Base-by-base conservation (phyloP, 1,139 yeast species). In the Pichia sp. region DNA sequence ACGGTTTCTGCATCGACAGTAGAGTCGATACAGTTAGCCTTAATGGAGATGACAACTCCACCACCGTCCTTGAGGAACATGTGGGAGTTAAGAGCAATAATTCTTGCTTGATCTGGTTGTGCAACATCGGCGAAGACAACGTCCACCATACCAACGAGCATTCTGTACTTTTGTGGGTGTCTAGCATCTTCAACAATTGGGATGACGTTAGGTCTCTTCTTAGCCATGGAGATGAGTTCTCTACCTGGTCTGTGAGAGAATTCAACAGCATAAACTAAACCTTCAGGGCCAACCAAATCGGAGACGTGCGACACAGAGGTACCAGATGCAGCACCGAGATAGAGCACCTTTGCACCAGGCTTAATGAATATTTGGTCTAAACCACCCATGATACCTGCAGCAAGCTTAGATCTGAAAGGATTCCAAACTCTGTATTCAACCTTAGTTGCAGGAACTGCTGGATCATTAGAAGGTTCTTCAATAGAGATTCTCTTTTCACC, bases 351-450 rank as follows among this genome's bases (percentile, higher is more conserved):
- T 72, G 85, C 85, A 60, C 98, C 98, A 58, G 98, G 98, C 40
- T 86, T 94, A 66, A 91, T 83, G 69, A 87, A 94, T 55, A 93
- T 69, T 69, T 93, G 96, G 63, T 91, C 98, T 55, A 91, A 70
- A 80, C 98, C 98, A 69, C 98, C 98, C 87, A 91, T 84, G 54
- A 91, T 85, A 84, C 98, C 98, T 46, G 98, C 98, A 62, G 98
- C 98, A 71, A 91, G 74, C 77, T 91, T 91, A 48, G 97, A 91
- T 81, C 98, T 82, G 82, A 91, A 91, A 49, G 98, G 98, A 69
- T 91, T 91, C 99, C 99, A 91, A 51, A 91, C 98, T 77, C 98
- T 88, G 79, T 91, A 91, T 71, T 91, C 98, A 46, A 78, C 74
- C 74, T 91, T 91, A 60, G 96, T 87, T 49, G 96, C 82, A 50